These are phyloP conservation scores for Keqinozyma sinolaborantium DNA, from an alignment of 1,139 yeast species.

Conservation along the genomic window DNA sequence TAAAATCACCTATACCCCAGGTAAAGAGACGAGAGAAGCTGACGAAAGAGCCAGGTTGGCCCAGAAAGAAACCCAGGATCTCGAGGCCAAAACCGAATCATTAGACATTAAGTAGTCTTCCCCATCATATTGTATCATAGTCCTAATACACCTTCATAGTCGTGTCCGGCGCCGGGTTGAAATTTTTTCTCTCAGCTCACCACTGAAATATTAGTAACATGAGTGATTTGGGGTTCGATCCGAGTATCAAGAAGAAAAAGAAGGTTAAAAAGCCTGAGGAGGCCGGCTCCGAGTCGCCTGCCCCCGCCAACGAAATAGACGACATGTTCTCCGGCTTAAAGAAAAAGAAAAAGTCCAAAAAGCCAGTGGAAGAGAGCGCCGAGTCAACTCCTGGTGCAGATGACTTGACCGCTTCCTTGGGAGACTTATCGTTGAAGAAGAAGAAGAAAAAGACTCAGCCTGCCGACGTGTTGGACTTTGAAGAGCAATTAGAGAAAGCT, in stretches of 20 bases:
- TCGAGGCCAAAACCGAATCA: slow-evolving; percentile 8
- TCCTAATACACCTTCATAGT: background rate
- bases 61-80: slow-evolving; percentile 10
- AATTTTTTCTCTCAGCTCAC: slow-evolving; percentile 6
- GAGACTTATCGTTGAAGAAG: slow-evolving; percentile 80
- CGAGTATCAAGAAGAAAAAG: slow-evolving; percentile 83
- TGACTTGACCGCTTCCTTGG: slow-evolving; percentile 61
- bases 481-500: slow-evolving; percentile 85
- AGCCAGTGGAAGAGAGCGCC: slow-evolving; percentile 34
- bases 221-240: slow-evolving; percentile 75
- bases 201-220: slow-evolving; percentile 17
- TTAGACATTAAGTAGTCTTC: slow-evolving; percentile 2
- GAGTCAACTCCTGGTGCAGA: slow-evolving; percentile 40
- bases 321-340: slow-evolving; percentile 54
- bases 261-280: slow-evolving; percentile 51
- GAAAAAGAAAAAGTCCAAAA: slow-evolving; percentile 51
- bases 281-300: slow-evolving; percentile 31
- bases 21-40: slow-evolving; percentile 46
- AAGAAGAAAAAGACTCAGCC: slow-evolving; percentile 72
- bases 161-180: slow-evolving; percentile 9
- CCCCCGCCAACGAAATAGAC: slow-evolving; percentile 34
- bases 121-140: slow-evolving; percentile 1
- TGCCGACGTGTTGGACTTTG: slow-evolving; percentile 71
- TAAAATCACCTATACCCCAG: slow-evolving; percentile 45
- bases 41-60: slow-evolving; percentile 39